These are phyloP conservation scores for Amanita rubescens DNA, from an alignment of 768 basidiomycete species.

Conservation along the genomic window DNA sequence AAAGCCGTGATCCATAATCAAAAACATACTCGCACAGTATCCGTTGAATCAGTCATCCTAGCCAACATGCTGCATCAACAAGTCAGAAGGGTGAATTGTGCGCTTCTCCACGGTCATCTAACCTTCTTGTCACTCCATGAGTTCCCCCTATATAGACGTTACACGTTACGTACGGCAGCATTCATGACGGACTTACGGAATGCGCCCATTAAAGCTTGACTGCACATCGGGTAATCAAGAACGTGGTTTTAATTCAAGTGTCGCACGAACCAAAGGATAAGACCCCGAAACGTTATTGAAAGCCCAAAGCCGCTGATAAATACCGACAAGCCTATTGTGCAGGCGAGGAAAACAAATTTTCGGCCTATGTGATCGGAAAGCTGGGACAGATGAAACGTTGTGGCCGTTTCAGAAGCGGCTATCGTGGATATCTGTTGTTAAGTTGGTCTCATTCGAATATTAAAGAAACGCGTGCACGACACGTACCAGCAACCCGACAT, in stretches of 20 bases:
- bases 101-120: not conserved
- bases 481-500: no score
- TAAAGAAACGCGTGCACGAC: no score
- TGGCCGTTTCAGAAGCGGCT: no score
- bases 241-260: not conserved
- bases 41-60: constrained; percentile 51
- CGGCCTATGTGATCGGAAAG: no score
- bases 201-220: constrained; percentile 64
- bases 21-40: constrained; percentile 34
- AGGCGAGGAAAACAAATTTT: no score
- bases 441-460: no score
- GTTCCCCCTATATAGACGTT: constrained; percentile 35
- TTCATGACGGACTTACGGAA: constrained; percentile 35
- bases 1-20: not conserved
- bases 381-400: no score
- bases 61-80: constrained; percentile 35
- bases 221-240: constrained; percentile 14
- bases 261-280: constrained; percentile 28
- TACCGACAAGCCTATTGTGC: no score
- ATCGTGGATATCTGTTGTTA: no score
- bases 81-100: no score
- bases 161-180: not conserved
- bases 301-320: no score
- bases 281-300: constrained; percentile 63
- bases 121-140: constrained; percentile 59